phyloP scores from a whole-genome alignment of 805 yeast genomes.

The Cyberlindnera petersonii region DNA sequence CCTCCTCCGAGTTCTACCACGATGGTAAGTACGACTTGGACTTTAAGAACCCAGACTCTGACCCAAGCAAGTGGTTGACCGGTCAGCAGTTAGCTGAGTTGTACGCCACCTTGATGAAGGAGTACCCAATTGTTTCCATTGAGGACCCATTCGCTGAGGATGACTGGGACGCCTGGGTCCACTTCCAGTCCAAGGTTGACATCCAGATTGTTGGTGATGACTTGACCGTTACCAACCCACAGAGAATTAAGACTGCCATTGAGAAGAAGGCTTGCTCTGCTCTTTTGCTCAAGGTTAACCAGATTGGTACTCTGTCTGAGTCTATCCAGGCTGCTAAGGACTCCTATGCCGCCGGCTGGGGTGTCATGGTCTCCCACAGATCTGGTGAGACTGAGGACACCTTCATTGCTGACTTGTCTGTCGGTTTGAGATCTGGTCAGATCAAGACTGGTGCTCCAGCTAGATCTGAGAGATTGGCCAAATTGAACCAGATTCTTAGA shows the following conservation, averaged over 20 bases:
- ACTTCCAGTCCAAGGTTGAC: conserved; percentile 71
- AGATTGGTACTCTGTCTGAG: conserved; percentile 95
- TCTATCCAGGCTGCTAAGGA: conserved; percentile 95
- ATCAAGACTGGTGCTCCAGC: conserved; percentile 99
- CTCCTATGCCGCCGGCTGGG: conserved; percentile 96
- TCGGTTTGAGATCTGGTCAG: conserved; percentile 98
- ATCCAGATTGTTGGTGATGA: conserved; percentile 97
- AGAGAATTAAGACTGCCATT: conserved; percentile 90
- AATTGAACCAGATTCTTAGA: conserved; percentile 96
- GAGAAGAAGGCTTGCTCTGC: conserved; percentile 95
- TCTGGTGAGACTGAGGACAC: conserved; percentile 99
- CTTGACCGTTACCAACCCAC: conserved; percentile 97
- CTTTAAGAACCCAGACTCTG: conserved; percentile 96
- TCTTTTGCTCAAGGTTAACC: conserved; percentile 95
- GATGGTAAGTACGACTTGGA: conserved; percentile 97
- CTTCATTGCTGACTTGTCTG: conserved; percentile 95
- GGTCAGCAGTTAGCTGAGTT: conserved; percentile 83
- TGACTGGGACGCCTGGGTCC: conserved; percentile 98
- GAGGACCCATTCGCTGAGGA: conserved; percentile 99
- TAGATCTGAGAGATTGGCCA: conserved; percentile 99
- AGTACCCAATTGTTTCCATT: conserved; percentile 96
- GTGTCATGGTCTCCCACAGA: conserved; percentile 99
- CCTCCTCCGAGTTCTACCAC: conserved; percentile 96
- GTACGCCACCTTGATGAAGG: conserved; percentile 74
- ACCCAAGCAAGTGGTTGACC: conserved; percentile 83